A percentile compares a stretch with the other conserved stretches of the same genome.
phyloP scores from a whole-genome alignment of 2,329 filamentous ascomycete species.

The Cladophialophora immunda region DNA sequence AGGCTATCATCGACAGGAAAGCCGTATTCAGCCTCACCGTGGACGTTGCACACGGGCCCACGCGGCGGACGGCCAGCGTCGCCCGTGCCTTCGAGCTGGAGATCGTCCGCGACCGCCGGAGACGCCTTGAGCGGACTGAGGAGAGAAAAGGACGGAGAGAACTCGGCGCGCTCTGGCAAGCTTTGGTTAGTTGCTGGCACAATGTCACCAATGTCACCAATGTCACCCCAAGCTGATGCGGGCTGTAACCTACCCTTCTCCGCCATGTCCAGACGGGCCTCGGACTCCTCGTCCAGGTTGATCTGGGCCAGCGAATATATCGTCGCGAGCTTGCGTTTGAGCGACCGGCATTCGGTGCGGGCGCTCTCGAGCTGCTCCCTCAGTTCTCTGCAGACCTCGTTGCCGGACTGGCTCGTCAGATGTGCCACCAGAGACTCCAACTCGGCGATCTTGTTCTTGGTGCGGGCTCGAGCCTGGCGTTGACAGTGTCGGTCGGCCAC shows the following conservation, averaged over 20 bases:
- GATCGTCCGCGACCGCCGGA: not conserved
- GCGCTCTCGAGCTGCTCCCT: conserved; percentile 9
- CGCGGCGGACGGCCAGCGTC: not conserved
- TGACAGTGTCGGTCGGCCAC: conserved; percentile 14
- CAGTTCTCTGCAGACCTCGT: conserved; percentile 15
- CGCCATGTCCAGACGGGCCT: not conserved
- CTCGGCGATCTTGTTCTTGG: conserved; percentile 23
- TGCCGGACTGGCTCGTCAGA: conserved; percentile 12
- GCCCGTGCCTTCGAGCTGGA: not conserved
- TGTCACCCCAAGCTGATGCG: not conserved
- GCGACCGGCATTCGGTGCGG: not conserved
- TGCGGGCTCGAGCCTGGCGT: conserved; percentile 20
- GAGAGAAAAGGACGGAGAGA: not conserved
- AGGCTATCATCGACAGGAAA: not conserved
- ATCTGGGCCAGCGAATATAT: conserved; percentile 8
- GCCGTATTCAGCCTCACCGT: conserved; percentile 9
- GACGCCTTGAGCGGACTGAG: not conserved
- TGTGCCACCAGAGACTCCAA: conserved; percentile 14
- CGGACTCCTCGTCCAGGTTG: not conserved
- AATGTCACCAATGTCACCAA: too few species aligned
- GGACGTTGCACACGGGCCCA: not conserved
- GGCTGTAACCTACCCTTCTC: not conserved
- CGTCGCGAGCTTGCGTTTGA: conserved; percentile 7
- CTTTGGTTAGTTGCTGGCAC: not conserved
- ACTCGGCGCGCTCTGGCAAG: not conserved